Percentiles rank a stretch among this genome's conserved stretches.
Conservation (phyloP, 2,329 filamentous ascomycete species). For the Lachnellula suecica region DNA sequence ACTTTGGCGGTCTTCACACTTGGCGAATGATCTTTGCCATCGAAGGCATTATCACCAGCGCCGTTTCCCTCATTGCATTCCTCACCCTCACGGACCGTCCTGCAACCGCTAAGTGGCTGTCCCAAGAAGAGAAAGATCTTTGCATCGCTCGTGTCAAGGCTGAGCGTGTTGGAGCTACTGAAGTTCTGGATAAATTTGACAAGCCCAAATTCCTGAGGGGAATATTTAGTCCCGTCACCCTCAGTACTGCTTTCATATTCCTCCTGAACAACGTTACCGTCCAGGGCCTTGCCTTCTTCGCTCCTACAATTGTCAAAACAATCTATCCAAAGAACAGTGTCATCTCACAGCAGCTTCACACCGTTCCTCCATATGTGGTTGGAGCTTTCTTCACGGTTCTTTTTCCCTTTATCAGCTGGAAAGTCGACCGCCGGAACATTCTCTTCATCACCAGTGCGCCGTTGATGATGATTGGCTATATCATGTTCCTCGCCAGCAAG, state of each 20-base stretch:
- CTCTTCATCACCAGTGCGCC: too few relatives aligned
- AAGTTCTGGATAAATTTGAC: too few relatives aligned
- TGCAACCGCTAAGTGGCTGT: constrained; percentile 66
- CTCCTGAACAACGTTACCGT: constrained; percentile 57
- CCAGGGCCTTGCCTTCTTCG: constrained; percentile 68
- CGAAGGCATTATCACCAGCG: constrained; percentile 64
- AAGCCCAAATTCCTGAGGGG: too few relatives aligned
- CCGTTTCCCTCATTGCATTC: constrained; percentile 59
- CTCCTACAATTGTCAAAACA: constrained; percentile 66
- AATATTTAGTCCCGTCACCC: constrained; percentile 62
- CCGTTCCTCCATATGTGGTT: constrained; percentile 70
- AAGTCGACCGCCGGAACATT: too few relatives aligned
- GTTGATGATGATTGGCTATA: too few relatives aligned
- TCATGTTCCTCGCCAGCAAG: too few relatives aligned
- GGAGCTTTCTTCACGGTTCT: too few relatives aligned
- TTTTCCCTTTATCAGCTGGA: too few relatives aligned
- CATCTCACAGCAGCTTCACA: constrained; percentile 66
- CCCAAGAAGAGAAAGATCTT: constrained; percentile 63
- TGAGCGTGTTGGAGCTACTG: too few relatives aligned
- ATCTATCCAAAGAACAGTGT: constrained; percentile 57
- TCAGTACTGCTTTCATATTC: constrained; percentile 51
- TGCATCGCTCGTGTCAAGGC: constrained; percentile 67
- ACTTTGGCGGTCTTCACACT: constrained; percentile 46
- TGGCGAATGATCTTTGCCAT: constrained; percentile 75
- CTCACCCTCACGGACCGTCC: constrained; percentile 68